phyloP scores from a whole-genome alignment of 108 stramenopile genomes.

The Mayamaea pseudoterrestris region DNA sequence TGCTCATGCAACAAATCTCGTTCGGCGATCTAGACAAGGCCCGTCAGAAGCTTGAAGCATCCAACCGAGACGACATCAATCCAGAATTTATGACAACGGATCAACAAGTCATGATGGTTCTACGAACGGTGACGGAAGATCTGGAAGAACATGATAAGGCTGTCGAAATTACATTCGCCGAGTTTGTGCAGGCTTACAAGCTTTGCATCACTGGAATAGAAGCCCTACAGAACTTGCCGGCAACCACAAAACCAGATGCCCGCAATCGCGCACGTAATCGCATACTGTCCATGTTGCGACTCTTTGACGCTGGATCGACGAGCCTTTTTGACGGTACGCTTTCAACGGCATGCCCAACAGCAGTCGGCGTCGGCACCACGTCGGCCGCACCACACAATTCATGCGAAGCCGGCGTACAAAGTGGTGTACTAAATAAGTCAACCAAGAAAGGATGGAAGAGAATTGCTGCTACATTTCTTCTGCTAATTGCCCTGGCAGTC shows the following conservation, averaged over 20 bases:
- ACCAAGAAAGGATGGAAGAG: too few species aligned
- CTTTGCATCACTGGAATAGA: conserved; percentile 51
- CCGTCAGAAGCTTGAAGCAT: conserved; percentile 9
- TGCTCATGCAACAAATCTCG: conserved; percentile 10
- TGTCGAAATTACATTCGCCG: conserved; percentile 31
- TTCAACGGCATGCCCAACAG: too few species aligned
- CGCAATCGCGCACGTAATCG: conserved; percentile 24
- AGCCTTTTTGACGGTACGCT: not conserved
- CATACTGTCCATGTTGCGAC: conserved; percentile 18
- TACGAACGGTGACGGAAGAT: conserved; percentile 11
- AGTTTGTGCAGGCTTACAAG: conserved; percentile 53
- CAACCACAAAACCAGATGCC: not conserved
- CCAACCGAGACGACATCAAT: not conserved
- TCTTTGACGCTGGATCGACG: conserved; percentile 10
- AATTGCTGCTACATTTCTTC: too few species aligned
- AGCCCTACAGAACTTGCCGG: conserved; percentile 27
- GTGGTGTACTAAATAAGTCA: too few species aligned
- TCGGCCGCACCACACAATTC: too few species aligned
- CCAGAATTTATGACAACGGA: conserved; percentile 23
- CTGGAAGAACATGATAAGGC: not conserved
- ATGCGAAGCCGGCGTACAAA: too few species aligned
- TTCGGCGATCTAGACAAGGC: conserved; percentile 17
- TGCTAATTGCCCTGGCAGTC: too few species aligned
- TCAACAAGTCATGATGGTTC: conserved; percentile 33
- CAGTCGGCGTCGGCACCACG: too few species aligned